Evolutionary conservation across 176 grass and related monocot species (phyloP).

Genomic region (Oryza officinalis): DNA sequence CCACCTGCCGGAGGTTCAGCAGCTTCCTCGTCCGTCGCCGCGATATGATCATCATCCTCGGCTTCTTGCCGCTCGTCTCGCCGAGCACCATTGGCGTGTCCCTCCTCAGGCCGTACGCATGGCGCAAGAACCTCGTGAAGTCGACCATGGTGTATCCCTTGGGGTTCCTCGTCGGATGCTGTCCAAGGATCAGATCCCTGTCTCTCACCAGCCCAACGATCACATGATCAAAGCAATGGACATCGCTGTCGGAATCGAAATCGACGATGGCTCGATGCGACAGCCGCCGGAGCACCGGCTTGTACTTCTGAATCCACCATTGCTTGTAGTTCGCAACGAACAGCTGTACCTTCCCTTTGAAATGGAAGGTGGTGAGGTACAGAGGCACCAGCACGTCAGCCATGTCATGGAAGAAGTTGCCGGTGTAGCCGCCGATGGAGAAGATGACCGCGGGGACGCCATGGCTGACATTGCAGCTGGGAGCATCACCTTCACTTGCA

Average conservation of each 20-base stretch:
- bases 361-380: slow-evolving; percentile 54
- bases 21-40: slow-evolving; percentile 60
- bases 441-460: slow-evolving; percentile 61
- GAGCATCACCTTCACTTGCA: slow-evolving; percentile 29
- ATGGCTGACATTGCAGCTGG: slow-evolving; percentile 46
- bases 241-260: slow-evolving; percentile 56
- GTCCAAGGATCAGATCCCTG: slow-evolving; percentile 52
- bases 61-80: slow-evolving; percentile 42
- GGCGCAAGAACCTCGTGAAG: slow-evolving; percentile 67
- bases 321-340: slow-evolving; percentile 58
- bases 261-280: slow-evolving; percentile 44
- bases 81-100: slow-evolving; percentile 40
- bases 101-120: slow-evolving; percentile 45
- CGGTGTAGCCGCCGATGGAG: slow-evolving; percentile 62
- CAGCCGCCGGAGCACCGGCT: slow-evolving; percentile 44
- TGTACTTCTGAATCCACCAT: slow-evolving; percentile 68
- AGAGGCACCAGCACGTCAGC: slow-evolving; percentile 64
- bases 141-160: slow-evolving; percentile 48
- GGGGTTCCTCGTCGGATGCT: slow-evolving; percentile 53
- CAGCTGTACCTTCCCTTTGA: slow-evolving; percentile 55
- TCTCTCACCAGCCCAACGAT: slow-evolving; percentile 60
- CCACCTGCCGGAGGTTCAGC: slow-evolving; percentile 39
- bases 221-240: slow-evolving; percentile 55
- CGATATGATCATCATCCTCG: slow-evolving; percentile 66
- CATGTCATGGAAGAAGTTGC: slow-evolving; percentile 78